Evolutionary conservation across 805 yeast genomes (phyloP).

Genomic region (Wickerhamomyces canadensis): DNA sequence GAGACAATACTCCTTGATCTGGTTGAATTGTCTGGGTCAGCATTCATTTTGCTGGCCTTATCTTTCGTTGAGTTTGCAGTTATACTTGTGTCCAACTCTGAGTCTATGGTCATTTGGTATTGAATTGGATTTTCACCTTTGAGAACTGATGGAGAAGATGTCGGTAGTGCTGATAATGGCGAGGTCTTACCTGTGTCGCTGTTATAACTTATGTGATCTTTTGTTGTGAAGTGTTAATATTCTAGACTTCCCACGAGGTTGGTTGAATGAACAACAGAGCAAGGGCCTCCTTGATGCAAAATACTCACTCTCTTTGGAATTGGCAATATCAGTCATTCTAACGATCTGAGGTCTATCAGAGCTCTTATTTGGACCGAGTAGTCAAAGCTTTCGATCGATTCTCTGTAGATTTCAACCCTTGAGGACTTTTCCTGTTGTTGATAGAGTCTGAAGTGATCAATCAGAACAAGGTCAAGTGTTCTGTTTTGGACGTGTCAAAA

Average conservation of each 20-base stretch:
- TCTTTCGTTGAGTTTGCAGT: not conserved
- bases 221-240: not conserved
- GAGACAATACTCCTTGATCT: conserved; percentile 21
- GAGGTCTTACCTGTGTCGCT: conserved; percentile 23
- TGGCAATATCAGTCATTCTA: conserved; percentile 17
- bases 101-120: conserved; percentile 3
- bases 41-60: not conserved
- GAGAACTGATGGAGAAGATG: conserved; percentile 19
- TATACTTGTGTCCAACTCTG: conserved; percentile 1
- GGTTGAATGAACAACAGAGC: not conserved
- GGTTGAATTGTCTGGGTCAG: not conserved
- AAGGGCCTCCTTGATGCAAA: too few species aligned
- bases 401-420: too few species aligned
- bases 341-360: not conserved
- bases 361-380: too few species aligned
- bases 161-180: conserved; percentile 22
- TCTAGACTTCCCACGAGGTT: not conserved
- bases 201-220: conserved; percentile 3
- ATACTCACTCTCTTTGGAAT: conserved; percentile 10
- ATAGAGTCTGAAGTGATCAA: too few species aligned
- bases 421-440: too few species aligned
- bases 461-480: too few species aligned
- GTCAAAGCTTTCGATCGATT: too few species aligned
- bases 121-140: conserved; percentile 5
- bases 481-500: too few species aligned